Percentiles rank a stretch among this genome's conserved stretches.
These are phyloP conservation scores for Kickxella alabastrina DNA, from an alignment of 192 early-diverging fungal genomes.

Conservation along the genomic window DNA sequence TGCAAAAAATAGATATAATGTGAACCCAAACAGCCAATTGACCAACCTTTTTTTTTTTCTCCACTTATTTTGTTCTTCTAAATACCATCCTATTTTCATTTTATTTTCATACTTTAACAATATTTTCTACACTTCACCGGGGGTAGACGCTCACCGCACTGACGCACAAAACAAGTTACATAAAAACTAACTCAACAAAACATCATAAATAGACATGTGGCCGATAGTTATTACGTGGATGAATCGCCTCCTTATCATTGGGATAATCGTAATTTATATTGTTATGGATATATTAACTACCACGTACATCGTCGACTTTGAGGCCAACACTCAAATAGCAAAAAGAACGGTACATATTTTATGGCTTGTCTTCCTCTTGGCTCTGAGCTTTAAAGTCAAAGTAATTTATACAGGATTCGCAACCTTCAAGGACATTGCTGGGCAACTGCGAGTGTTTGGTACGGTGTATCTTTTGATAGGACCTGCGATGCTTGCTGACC, in stretches of 20 bases:
- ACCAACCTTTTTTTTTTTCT: neutral
- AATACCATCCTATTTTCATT: neutral
- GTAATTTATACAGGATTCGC: neutral
- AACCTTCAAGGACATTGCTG: neutral
- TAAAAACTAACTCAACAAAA: no score
- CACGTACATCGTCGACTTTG: conserved; percentile 3
- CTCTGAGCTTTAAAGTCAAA: neutral
- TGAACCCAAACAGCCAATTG: no score
- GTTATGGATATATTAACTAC: neutral
- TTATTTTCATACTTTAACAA: neutral
- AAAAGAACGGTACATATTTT: conserved; percentile 1
- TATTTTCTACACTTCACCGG: conserved; percentile 1
- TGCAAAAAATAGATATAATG: no score
- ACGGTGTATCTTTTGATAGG: neutral
- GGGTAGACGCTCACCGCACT: no score
- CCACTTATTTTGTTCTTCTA: neutral
- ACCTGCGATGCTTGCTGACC: neutral
- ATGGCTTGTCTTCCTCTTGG: neutral
- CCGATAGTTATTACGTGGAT: no score
- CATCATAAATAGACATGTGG: no score
- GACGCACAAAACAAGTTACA: no score
- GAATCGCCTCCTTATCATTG: neutral
- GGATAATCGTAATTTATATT: neutral
- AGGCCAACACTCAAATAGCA: neutral
- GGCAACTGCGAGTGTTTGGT: neutral